Percentiles rank a stretch among this genome's conserved stretches.
Conservation (phyloP, 2,329 filamentous ascomycete species). For the Aspergillus piperis region DNA sequence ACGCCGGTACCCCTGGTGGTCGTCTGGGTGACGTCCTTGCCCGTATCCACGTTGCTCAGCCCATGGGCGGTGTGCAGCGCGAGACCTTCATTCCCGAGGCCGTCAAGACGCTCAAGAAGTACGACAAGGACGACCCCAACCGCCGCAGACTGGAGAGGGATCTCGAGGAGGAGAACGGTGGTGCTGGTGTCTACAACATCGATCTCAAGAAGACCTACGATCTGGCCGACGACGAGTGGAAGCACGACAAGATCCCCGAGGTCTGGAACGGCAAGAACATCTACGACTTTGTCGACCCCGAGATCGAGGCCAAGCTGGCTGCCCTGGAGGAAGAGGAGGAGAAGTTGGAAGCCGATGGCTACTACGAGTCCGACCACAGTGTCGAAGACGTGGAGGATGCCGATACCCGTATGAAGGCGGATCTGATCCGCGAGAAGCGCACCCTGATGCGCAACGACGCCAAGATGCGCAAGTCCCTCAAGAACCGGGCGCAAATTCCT, state of each 20-base stretch:
- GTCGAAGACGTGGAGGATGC: slow-evolving; percentile 87
- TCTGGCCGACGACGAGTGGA: slow-evolving; percentile 88
- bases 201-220: slow-evolving; percentile 88
- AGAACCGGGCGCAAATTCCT: slow-evolving; percentile 94
- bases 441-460: slow-evolving; percentile 90
- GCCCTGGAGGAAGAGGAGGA: slow-evolving; percentile 96
- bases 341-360: slow-evolving; percentile 84
- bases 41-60: slow-evolving; percentile 95
- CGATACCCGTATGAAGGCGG: slow-evolving; percentile 86
- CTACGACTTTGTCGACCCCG: slow-evolving; percentile 94
- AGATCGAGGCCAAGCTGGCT: slow-evolving; percentile 89
- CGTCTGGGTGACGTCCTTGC: slow-evolving; percentile 87
- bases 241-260: slow-evolving; percentile 93
- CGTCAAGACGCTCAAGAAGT: slow-evolving; percentile 78
- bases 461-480: slow-evolving; percentile 92
- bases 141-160: slow-evolving; percentile 78
- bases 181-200: slow-evolving; percentile 93
- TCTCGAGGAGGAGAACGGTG: slow-evolving; percentile 86
- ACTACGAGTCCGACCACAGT: slow-evolving; percentile 82
- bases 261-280: slow-evolving; percentile 95
- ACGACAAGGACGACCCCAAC: slow-evolving; percentile 86
- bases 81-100: slow-evolving; percentile 89
- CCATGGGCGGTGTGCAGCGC: slow-evolving; percentile 74
- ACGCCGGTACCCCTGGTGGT: slow-evolving; percentile 72
- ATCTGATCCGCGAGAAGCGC: slow-evolving; percentile 93